Evolutionary conservation across 192 early-diverging fungal species (phyloP), one percentile per base, ranked within the genome.

Genomic region (Radiomyces spectabilis): DNA sequence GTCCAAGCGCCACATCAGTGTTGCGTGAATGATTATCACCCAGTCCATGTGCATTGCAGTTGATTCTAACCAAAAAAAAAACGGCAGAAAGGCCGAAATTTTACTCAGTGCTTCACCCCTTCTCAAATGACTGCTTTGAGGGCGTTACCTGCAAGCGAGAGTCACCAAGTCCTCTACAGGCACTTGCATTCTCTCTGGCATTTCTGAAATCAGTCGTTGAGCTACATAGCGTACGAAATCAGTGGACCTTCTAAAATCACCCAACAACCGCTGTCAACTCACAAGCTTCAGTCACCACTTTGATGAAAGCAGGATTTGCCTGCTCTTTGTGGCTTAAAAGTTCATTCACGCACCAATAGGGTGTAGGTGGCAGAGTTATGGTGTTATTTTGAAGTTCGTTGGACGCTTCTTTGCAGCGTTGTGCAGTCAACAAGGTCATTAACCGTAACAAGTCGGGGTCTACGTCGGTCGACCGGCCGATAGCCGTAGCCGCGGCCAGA

Each of bases 21-120:
- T 74, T 72, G 12, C 57, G 43, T 24, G 64, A 63, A 19, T 59
- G 53, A 33, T 59, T 58, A 41, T 84, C 79, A 3, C 55, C 46
- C 9, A 85, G 59, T n/a, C 56, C 65, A 49, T 86, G 81, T 37
- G 75, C 59, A 70, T 86, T 84, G 9, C 76, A 70, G 57, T 79
- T 85, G 66, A 86, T 85, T 35, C 76, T 76, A 64, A 78, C 80
- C 22, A 42, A 46, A 30, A 3, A 47, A 26, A 25, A 7, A 16
- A 41, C 10, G 21, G 24, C 2, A 51, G 4, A 21, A 39, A 24
- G 29, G 12, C 4, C 32, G 39, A 12, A 22, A 24, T n/a, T 22
- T n/a, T n/a, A n/a, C n/a, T n/a, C n/a, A n/a, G n/a, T n/a, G n/a
- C n/a, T n/a, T n/a, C n/a, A n/a, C n/a, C n/a, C n/a, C n/a, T n/a